Evolutionary conservation across 768 basidiomycete species (phyloP).

Genomic region (Lentinula sp.): DNA sequence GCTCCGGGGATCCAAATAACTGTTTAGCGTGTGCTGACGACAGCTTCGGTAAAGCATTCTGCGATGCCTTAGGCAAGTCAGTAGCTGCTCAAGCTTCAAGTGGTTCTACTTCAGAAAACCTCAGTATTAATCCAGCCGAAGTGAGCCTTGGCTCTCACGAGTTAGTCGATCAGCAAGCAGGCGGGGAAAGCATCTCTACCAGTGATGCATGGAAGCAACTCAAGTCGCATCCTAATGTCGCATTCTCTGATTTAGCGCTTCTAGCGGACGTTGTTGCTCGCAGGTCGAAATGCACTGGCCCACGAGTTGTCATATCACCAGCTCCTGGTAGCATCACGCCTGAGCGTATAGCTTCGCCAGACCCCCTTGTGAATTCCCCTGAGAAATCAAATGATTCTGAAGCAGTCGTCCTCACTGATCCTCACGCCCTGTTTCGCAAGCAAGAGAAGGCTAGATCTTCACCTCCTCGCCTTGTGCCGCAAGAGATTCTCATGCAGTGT

Average conservation of each 20-base stretch:
- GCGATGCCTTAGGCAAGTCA: slow-evolving; percentile 64
- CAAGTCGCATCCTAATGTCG: slow-evolving; percentile 84
- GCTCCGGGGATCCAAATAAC: slow-evolving; percentile 84
- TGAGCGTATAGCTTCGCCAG: slow-evolving; percentile 36
- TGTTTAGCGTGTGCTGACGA: slow-evolving; percentile 84
- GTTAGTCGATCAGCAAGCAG: slow-evolving; percentile 10
- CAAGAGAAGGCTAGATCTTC: slow-evolving; percentile 32
- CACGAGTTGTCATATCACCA: slow-evolving; percentile 53
- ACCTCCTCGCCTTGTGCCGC: slow-evolving; percentile 50
- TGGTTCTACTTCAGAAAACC: slow-evolving; percentile 36
- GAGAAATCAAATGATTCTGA: slow-evolving; percentile 18
- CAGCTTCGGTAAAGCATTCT: slow-evolving; percentile 81
- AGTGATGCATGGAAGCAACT: slow-evolving; percentile 81
- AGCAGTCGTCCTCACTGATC: slow-evolving; percentile 45
- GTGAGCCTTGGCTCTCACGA: slow-evolving; percentile 11
- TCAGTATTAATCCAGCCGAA: slow-evolving; percentile 4
- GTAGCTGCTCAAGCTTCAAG: slow-evolving; percentile 49
- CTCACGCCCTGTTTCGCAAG: slow-evolving; percentile 47
- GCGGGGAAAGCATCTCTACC: slow-evolving; percentile 61
- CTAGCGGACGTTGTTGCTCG: slow-evolving; percentile 88
- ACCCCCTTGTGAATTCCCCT: slow-evolving; percentile 11
- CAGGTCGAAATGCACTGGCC: slow-evolving; percentile 70
- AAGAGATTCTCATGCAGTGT: slow-evolving; percentile 57
- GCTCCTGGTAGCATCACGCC: slow-evolving; percentile 43
- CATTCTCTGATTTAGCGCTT: slow-evolving; percentile 76